Evolutionary conservation across 768 basidiomycete genomes (phyloP), one percentile per base, ranked within the genome.

Genomic region (Podaxis rugospora): DNA sequence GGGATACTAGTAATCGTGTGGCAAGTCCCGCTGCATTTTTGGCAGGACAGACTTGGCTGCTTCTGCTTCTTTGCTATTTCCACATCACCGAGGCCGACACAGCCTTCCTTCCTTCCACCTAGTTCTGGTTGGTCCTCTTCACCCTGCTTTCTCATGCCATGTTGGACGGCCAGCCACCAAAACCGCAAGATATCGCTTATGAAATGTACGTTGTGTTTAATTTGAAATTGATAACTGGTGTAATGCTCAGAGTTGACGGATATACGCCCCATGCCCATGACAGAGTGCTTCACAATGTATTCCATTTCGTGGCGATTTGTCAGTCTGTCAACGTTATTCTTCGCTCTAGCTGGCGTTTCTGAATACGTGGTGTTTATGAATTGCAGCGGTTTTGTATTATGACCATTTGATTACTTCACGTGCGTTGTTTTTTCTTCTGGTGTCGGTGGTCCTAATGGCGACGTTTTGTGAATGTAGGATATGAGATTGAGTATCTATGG

Each of bases 401-500:
- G 47, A 49, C 47, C 47, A 49, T 27, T 14, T 49, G 47, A 5
- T 49, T 7, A 49, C 47, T 49, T 49, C 47, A 25, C 47, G 47
- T 49, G 23, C 47, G 47, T 25, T 27, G 21, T 49, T 18, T 42
- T 42, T 44, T 14, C 3, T 27, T 49, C 47, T 49, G 11, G 47
- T 49, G 21, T 4, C 11, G 11, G 23, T 49, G 21, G 11, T 6
- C 0, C 21, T 49, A 2, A 27, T 2, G 23, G 18, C 11, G 46
- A n/a, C 21, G 46, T 2, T 2, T 21, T 23, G 21, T 47, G 16
- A n/a, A 21, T 36, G 11, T 54, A 78, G 78, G 69, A 4, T 65
- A 68, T 56, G 83, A 84, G 64, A 65, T 80, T 36, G 65, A 70
- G 14, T 73, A 75, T 54, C 65, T 85, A 4, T 85, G 83, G 83